Evolutionary conservation across 345 rosid species (phyloP), one percentile per base, ranked within the genome.

Genomic region (Syzygium jambos): DNA sequence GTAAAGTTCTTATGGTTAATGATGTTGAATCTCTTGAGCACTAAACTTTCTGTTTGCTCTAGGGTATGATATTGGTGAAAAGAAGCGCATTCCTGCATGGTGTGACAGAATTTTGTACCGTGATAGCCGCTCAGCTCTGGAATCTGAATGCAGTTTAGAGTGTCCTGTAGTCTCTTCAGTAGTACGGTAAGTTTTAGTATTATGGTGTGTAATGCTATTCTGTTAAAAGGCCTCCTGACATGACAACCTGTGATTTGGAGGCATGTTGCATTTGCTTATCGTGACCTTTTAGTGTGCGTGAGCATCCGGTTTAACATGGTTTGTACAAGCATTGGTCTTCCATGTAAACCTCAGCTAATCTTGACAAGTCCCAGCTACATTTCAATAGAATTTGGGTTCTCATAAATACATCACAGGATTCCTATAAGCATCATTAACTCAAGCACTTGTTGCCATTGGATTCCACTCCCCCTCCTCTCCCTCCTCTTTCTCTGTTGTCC

Each of bases 81-180:
- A 98, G 90, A 98, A 96, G 88, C 96, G 99, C 30, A 96, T 98
- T 90, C 99, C 99, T 68, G 99, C 99, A 1, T 98, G 99, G 99
- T 98, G 99, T 91, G 99, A 98, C 89, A 93, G 99, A 93, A 92
- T 98, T 89, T 95, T 98, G 91, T 96, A 92, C 88, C 97, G 99
- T 77, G 99, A 98, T 91, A 98, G 91, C 52, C 96, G 95, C 52
- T 77, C 92, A 0, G 87, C 91, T 88, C 88, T 92, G 19, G 93
- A 87, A 63, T 86, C 93, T 15, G 98, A 96, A 21, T 95, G 99
- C 92, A 93, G 97, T 90, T 90, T 98, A 88, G 98, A 95, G 84
- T 98, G 99, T 90, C 99, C 99, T 30, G 91, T 94, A 10, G 93
- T 95, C 86, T 87, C 98, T 87, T 94, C 98, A 49, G 85, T 94